phyloP scores from a whole-genome alignment of 805 yeast species.

The Candida arabinofermentans region DNA sequence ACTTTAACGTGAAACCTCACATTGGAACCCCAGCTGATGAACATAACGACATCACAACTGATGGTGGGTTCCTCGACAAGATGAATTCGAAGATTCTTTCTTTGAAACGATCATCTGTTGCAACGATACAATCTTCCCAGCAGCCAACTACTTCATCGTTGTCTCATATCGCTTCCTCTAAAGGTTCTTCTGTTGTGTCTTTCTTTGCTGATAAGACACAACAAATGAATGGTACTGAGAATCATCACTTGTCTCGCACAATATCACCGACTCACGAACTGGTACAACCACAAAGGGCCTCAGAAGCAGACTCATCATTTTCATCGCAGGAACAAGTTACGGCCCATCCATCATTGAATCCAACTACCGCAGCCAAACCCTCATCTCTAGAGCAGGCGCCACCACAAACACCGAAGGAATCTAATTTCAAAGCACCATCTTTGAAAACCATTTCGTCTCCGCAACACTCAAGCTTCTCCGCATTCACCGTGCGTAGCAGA shows the following conservation, averaged over 20 bases:
- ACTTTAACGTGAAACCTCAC: slow-evolving; percentile 9
- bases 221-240: neutral
- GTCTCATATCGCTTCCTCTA: neutral
- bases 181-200: neutral
- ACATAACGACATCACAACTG: slow-evolving; percentile 2
- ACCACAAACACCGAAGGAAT: too few species aligned
- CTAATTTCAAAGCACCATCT: too few species aligned
- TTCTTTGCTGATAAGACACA: neutral
- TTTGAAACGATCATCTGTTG: slow-evolving; percentile 13
- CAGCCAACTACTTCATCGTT: neutral
- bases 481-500: too few species aligned
- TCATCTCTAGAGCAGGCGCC: too few species aligned
- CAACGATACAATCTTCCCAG: neutral
- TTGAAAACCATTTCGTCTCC: too few species aligned
- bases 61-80: slow-evolving; percentile 16
- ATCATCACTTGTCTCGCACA: neutral
- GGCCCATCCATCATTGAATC: neutral
- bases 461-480: too few species aligned
- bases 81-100: slow-evolving; percentile 16
- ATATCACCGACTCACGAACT: neutral
- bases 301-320: too few species aligned
- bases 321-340: neutral
- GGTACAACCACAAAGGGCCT: too few species aligned
- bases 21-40: slow-evolving; percentile 8
- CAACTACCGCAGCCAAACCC: too few species aligned